Evolutionary conservation across 2,329 filamentous ascomycete species (phyloP).

Genomic region (Phoma sp.): DNA sequence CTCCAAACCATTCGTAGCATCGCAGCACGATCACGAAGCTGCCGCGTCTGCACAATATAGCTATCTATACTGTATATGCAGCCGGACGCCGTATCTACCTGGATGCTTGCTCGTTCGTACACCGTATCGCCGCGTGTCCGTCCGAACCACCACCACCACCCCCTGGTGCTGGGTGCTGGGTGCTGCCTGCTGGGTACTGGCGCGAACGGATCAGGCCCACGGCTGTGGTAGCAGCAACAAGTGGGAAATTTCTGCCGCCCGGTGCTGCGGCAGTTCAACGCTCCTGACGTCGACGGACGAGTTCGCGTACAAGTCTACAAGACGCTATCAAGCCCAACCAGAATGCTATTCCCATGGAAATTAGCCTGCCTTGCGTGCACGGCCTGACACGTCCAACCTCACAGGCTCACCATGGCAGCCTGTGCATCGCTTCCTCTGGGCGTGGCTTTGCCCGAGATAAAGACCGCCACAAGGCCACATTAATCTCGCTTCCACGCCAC

Average conservation of each 20-base stretch:
- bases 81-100: not conserved
- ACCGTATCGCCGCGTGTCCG: not conserved
- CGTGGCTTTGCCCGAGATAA: slow-evolving; percentile 17
- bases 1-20: not conserved
- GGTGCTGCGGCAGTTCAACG: slow-evolving; percentile 23
- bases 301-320: slow-evolving; percentile 14
- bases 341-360: slow-evolving; percentile 22
- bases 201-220: slow-evolving; percentile 24
- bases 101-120: slow-evolving; percentile 3
- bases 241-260: slow-evolving; percentile 14
- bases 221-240: slow-evolving; percentile 22
- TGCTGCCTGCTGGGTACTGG: slow-evolving; percentile 15
- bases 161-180: slow-evolving; percentile 3
- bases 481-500: slow-evolving; percentile 21
- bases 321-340: slow-evolving; percentile 22
- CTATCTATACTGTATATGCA: not conserved
- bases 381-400: slow-evolving; percentile 23
- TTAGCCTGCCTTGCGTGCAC: slow-evolving; percentile 25
- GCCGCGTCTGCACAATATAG: not conserved
- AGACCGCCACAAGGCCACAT: slow-evolving; percentile 19
- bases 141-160: not conserved
- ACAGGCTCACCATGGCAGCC: slow-evolving; percentile 29
- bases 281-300: slow-evolving; percentile 36
- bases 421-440: slow-evolving; percentile 25
- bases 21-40: not conserved